A percentile compares a stretch with the other conserved stretches of the same genome.
Evolutionary conservation across 805 yeast genomes (phyloP).

Genomic region (Candida broadrunensis): DNA sequence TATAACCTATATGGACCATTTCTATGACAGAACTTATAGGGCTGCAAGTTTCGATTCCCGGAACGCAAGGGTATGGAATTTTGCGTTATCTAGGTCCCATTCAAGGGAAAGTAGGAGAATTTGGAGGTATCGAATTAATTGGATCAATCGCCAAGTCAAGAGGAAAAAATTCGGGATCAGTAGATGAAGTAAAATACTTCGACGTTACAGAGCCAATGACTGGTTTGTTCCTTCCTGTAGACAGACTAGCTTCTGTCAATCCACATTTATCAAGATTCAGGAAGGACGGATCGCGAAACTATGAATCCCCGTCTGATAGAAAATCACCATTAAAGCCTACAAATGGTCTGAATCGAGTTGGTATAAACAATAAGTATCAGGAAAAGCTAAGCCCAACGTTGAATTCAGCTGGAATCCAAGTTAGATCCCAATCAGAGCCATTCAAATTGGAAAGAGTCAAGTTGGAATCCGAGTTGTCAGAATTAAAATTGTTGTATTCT

Average conservation of each 20-base stretch:
- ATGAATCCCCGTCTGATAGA: not conserved
- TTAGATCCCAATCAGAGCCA: not conserved
- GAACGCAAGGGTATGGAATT: slow-evolving; percentile 63
- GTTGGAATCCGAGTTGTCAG: slow-evolving; percentile 6
- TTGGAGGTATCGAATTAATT: slow-evolving; percentile 85
- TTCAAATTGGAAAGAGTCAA: not conserved
- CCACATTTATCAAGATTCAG: slow-evolving; percentile 10
- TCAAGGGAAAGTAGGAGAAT: slow-evolving; percentile 65
- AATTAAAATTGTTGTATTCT: slow-evolving; percentile 20
- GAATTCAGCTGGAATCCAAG: not conserved
- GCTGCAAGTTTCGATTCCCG: slow-evolving; percentile 51
- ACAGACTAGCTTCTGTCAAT: slow-evolving; percentile 35
- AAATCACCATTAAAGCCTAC: not conserved
- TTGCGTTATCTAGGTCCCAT: slow-evolving; percentile 72
- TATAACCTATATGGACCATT: no score
- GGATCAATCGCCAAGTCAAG: slow-evolving; percentile 53
- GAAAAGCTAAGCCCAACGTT: not conserved
- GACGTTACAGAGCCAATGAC: slow-evolving; percentile 58
- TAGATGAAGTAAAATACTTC: slow-evolving; percentile 69
- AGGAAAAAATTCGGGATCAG: slow-evolving; percentile 88
- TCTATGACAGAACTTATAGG: slow-evolving; percentile 34
- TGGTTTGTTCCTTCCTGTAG: slow-evolving; percentile 72
- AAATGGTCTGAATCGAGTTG: not conserved
- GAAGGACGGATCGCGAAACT: not conserved
- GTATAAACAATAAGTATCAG: not conserved